Percentiles rank a stretch among this genome's conserved stretches.
Evolutionary conservation across 352 stramenopile species (phyloP).

Genomic region (Phytophthora sp.): DNA sequence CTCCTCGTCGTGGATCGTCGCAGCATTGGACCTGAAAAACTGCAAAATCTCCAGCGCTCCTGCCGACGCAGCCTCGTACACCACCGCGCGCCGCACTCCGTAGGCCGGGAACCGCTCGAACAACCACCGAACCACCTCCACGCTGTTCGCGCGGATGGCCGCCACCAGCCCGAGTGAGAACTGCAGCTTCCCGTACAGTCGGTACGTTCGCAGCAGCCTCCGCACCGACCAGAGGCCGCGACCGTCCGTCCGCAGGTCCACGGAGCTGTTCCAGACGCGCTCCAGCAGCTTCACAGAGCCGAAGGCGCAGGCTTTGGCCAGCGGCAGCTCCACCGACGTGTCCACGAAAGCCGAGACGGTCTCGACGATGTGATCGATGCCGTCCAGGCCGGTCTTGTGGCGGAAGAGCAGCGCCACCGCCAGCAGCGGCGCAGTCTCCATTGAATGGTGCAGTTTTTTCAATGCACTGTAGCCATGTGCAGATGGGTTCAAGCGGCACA

Average conservation of each 20-base stretch:
- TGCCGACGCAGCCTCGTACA: no score
- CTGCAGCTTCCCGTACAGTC: constrained; percentile 7
- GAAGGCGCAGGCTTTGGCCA: background rate
- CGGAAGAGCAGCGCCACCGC: constrained; percentile 6
- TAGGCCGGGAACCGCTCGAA: constrained; percentile 14
- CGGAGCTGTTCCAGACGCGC: constrained; percentile 8
- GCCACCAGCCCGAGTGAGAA: constrained; percentile 8
- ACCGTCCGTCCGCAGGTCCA: constrained; percentile 3
- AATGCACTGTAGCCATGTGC: background rate
- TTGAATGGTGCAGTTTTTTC: background rate
- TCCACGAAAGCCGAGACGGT: constrained; percentile 2
- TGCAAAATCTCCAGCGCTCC: no score
- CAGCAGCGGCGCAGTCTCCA: background rate
- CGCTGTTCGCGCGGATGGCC: constrained; percentile 1
- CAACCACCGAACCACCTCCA: constrained; percentile 15
- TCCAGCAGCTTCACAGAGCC: constrained; percentile 3
- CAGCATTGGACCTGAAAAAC: constrained; percentile 4
- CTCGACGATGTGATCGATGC: background rate
- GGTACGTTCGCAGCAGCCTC: constrained; percentile 1
- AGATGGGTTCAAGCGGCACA: background rate
- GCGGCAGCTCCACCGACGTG: constrained; percentile 10
- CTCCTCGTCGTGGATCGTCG: no score
- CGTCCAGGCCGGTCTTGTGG: background rate
- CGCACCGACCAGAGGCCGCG: constrained; percentile 11
- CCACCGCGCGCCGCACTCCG: constrained; percentile 2